phyloP scores from a whole-genome alignment of 148 eudicot species.

The Silene uniflora region DNA sequence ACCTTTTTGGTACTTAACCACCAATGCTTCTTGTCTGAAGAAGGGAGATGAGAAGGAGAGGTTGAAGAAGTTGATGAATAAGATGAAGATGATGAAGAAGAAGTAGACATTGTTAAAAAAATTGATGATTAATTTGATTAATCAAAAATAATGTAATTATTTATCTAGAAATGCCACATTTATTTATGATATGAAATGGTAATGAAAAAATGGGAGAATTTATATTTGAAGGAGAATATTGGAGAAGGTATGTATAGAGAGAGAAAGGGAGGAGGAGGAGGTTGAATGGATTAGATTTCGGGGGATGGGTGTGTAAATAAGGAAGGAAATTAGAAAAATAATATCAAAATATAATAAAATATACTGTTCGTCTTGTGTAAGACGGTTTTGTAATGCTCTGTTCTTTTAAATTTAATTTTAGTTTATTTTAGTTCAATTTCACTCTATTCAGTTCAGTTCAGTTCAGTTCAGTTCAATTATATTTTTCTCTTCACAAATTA shows the following conservation, averaged over 20 bases:
- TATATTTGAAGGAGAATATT: constrained; percentile 2
- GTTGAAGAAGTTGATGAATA: constrained; percentile 32
- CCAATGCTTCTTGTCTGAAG: constrained; percentile 77
- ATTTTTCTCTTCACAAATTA: no score
- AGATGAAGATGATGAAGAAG: constrained; percentile 35
- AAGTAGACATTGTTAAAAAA: constrained; percentile 35
- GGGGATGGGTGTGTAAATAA: background rate
- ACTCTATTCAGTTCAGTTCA: no score
- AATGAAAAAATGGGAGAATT: background rate
- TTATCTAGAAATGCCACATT: constrained; percentile 17
- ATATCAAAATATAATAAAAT: no score
- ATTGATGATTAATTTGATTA: constrained; percentile 32
- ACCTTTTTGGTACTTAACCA: constrained; percentile 96
- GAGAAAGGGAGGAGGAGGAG: background rate
- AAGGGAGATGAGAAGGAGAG: constrained; percentile 36
- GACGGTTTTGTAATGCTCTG: no score
- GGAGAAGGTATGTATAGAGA: background rate
- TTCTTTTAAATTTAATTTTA: no score
- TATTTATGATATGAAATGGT: background rate
- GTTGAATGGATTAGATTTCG: background rate
- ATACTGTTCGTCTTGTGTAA: no score
- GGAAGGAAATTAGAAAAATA: background rate
- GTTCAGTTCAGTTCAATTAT: no score
- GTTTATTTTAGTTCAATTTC: no score
- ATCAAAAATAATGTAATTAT: background rate